phyloP scores from a whole-genome alignment of 495 filamentous ascomycete species.

The Xylaria nigripes region DNA sequence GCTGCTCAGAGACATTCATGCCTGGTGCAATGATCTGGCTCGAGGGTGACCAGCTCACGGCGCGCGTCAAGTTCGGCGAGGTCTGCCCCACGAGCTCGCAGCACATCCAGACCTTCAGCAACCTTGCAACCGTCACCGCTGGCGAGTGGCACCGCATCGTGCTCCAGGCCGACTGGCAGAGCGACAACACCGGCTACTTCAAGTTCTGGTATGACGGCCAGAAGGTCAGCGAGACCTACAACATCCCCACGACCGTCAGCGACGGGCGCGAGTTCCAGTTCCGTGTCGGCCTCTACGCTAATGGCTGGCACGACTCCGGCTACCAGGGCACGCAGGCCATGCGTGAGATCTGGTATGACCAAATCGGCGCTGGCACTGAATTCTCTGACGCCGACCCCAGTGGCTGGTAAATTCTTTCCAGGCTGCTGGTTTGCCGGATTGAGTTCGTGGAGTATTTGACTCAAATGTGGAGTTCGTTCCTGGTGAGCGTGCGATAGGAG shows the following conservation, averaged over 20 bases:
- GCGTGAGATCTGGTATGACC: slow-evolving; percentile 46
- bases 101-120: slow-evolving; percentile 24
- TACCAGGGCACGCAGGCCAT: slow-evolving; percentile 41
- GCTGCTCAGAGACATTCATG: slow-evolving; percentile 44
- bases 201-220: slow-evolving; percentile 45
- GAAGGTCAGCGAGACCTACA: slow-evolving; percentile 37
- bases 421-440: no score
- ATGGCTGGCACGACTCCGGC: slow-evolving; percentile 46
- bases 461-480: no score
- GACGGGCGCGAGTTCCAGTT: slow-evolving; percentile 44
- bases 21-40: slow-evolving; percentile 48
- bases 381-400: slow-evolving; percentile 40
- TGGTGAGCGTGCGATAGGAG: no score
- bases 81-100: slow-evolving; percentile 29
- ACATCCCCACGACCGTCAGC: slow-evolving; percentile 39
- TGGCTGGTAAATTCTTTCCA: no score
- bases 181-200: slow-evolving; percentile 38
- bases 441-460: no score
- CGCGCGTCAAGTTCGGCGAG: slow-evolving; percentile 40
- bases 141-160: slow-evolving; percentile 45
- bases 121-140: slow-evolving; percentile 33
- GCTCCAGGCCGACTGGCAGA: slow-evolving; percentile 44
- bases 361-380: slow-evolving; percentile 41
- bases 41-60: slow-evolving; percentile 37
- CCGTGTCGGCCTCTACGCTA: slow-evolving; percentile 48